A percentile compares a stretch with the other conserved stretches of the same genome.
Evolutionary conservation across 2,329 filamentous ascomycete species (phyloP).

Genomic region (Fonsecaea monophora): DNA sequence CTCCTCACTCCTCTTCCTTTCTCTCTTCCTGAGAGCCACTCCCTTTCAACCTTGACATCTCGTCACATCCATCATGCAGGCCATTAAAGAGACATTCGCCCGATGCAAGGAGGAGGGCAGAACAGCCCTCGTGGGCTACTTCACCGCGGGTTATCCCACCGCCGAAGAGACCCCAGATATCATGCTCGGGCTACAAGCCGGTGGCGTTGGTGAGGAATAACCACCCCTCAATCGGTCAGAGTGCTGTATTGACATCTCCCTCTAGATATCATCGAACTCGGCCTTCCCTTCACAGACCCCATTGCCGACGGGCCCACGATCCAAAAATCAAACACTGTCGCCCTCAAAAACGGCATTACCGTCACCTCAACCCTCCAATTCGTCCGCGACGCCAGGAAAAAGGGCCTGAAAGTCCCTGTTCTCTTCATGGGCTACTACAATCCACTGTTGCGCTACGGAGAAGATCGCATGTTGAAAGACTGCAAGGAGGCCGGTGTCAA

Average conservation of each 20-base stretch:
- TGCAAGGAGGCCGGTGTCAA: constrained; percentile 85
- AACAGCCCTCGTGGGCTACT: constrained; percentile 91
- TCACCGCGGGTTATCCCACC: constrained; percentile 90
- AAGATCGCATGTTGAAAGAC: constrained; percentile 85
- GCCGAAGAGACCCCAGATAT: constrained; percentile 82
- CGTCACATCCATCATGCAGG: constrained; percentile 52
- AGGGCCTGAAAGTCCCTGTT: constrained; percentile 80
- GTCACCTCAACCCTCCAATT: constrained; percentile 80
- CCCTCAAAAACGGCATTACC: constrained; percentile 86
- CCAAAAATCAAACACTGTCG: constrained; percentile 90
- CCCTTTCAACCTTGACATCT: background rate
- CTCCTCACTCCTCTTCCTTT: background rate
- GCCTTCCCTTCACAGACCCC: constrained; percentile 95
- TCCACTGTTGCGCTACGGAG: constrained; percentile 90
- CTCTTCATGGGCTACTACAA: constrained; percentile 99
- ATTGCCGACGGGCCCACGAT: constrained; percentile 98
- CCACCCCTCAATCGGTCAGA: background rate
- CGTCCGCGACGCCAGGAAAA: constrained; percentile 77
- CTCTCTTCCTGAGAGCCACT: background rate
- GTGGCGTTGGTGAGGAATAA: constrained; percentile 75
- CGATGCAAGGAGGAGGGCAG: constrained; percentile 65
- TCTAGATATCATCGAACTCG: constrained; percentile 90
- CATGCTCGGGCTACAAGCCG: constrained; percentile 86
- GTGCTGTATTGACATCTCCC: constrained; percentile 25
- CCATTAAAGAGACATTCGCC: constrained; percentile 63